These are phyloP conservation scores for Trichoderma pleuroti DNA, from an alignment of 2,329 filamentous ascomycete species.

Conservation along the genomic window DNA sequence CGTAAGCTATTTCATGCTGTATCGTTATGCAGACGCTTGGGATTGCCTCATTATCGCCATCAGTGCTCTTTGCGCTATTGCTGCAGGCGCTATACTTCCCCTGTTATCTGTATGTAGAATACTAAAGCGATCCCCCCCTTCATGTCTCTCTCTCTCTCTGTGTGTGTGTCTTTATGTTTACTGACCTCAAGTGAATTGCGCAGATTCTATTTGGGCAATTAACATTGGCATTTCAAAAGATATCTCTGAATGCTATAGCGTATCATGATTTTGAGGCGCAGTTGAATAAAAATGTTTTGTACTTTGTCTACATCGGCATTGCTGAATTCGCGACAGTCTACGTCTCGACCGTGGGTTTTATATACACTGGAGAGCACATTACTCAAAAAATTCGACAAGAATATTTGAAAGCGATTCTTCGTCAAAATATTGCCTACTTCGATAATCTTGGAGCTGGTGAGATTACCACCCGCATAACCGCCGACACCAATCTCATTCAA, in stretches of 20 bases:
- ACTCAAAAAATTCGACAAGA: constrained; percentile 40
- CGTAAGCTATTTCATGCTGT: not conserved
- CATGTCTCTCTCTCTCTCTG: not conserved
- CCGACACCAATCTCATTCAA: constrained; percentile 48
- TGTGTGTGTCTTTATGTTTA: too few species aligned
- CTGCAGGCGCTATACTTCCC: not conserved
- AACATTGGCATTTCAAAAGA: not conserved
- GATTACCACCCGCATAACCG: constrained; percentile 37
- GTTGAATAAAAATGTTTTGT: not conserved
- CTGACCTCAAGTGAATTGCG: not conserved
- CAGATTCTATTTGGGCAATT: not conserved
- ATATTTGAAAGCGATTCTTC: constrained; percentile 43
- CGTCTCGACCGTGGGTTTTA: not conserved
- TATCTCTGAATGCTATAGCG: not conserved
- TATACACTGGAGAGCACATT: constrained; percentile 27
- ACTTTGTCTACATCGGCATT: not conserved
- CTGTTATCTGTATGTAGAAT: not conserved
- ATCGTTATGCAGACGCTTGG: not conserved
- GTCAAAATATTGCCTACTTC: constrained; percentile 50
- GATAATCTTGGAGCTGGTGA: constrained; percentile 39
- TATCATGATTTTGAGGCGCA: not conserved
- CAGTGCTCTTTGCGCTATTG: not conserved
- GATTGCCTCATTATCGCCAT: not conserved
- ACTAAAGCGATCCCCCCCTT: not conserved
- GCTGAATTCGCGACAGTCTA: not conserved